Evolutionary conservation across 106 monocot genomes (phyloP), one percentile per base, ranked within the genome.

Genomic region (Triglochin maritima): DNA sequence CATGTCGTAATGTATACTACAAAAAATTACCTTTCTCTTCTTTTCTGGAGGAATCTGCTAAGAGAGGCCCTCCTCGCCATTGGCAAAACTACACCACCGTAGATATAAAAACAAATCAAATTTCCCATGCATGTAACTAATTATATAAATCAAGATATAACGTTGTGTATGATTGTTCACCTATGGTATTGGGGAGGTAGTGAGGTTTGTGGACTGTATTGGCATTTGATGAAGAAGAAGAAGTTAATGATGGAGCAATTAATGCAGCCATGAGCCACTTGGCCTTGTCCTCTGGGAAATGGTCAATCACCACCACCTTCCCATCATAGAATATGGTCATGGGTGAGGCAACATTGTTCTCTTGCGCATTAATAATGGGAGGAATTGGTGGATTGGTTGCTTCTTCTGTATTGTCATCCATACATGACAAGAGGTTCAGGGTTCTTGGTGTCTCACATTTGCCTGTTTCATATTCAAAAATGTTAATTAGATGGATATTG

Each of bases 251-350:
- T 47, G 43, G 60, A 50, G 44, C 11, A 12, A 12, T 50, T n/a
- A n/a, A n/a, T 50, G 44, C 44, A 5, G 56, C 69, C 74, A 84
- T 78, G 64, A 84, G 60, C 15, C 80, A 74, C 64, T 56, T 60
- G 14, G 80, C 84, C 78, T 88, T 93, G 4, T 83, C 85, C 4
- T 83, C 74, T 3, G 88, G 81, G 55, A 93, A 86, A 69, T 78
- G 75, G 62, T 93, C 75, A 11, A 93, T 88, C 5, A 93, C 83
- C 49, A 88, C 6, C 50, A 88, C 81, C 68, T 78, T 93, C 43
- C 85, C 92, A 17, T 65, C 81, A 6, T 93, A 93, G 55, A 93
- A 85, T 64, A 93, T 88, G 4, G 92, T 93, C 61, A 93, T 67
- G 17, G 6, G 46, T 48, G 59, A 17, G 5, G 41, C 43, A 4